These are phyloP conservation scores for Ascochyta viciae-villosae DNA, from an alignment of 2,329 filamentous ascomycete genomes.

Conservation along the genomic window DNA sequence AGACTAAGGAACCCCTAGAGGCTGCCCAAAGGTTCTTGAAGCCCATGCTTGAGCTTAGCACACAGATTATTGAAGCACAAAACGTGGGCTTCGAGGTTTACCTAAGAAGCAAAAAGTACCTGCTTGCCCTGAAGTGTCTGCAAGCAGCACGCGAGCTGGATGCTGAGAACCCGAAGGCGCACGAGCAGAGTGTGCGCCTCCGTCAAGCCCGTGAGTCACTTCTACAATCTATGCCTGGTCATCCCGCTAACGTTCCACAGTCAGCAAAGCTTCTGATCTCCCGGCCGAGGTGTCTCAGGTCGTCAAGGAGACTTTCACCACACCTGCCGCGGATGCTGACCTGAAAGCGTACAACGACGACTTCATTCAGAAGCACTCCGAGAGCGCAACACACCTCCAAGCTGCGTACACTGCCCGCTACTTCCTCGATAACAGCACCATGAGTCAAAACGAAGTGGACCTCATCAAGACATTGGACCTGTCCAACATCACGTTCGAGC, in stretches of 20 bases:
- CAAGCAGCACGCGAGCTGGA: slow-evolving; percentile 75
- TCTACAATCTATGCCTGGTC: background rate
- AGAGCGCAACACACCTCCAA: slow-evolving; percentile 68
- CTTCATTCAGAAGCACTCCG: slow-evolving; percentile 68
- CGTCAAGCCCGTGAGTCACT: slow-evolving; percentile 60
- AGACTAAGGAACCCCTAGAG: slow-evolving; percentile 81
- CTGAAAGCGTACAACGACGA: slow-evolving; percentile 71
- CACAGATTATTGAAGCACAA: slow-evolving; percentile 82
- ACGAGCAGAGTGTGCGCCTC: slow-evolving; percentile 76
- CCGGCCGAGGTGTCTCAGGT: slow-evolving; percentile 73
- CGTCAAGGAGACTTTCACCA: slow-evolving; percentile 70
- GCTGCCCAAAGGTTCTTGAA: slow-evolving; percentile 87
- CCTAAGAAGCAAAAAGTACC: slow-evolving; percentile 80
- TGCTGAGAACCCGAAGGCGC: slow-evolving; percentile 72
- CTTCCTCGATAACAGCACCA: slow-evolving; percentile 64
- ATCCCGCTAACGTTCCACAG: slow-evolving; percentile 27
- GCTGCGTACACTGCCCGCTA: slow-evolving; percentile 67
- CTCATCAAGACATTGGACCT: slow-evolving; percentile 66
- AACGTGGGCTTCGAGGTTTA: slow-evolving; percentile 89
- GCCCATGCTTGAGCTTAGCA: slow-evolving; percentile 82
- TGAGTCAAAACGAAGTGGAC: slow-evolving; percentile 65
- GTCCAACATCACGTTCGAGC: slow-evolving; percentile 59
- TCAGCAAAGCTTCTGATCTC: slow-evolving; percentile 54
- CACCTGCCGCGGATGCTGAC: slow-evolving; percentile 63
- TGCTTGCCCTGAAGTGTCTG: slow-evolving; percentile 87